Evolutionary conservation across 306 rosid genomes (phyloP).

Genomic region (Mimosa bimucronata): DNA sequence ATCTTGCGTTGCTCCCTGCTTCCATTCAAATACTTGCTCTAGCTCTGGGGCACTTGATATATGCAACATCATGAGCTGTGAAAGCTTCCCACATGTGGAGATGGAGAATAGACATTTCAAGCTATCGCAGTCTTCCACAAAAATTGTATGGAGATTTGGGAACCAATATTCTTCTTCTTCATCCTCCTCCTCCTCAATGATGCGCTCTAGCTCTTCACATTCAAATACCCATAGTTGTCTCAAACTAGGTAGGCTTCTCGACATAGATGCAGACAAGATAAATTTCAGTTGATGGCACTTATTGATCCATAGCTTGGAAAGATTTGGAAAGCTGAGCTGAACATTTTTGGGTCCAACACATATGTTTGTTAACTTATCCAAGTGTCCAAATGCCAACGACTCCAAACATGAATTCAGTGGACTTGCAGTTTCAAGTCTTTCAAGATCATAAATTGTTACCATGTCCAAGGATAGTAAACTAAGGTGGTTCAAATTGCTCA

Average conservation of each 20-base stretch:
- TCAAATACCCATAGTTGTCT: background rate
- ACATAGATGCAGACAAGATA: slow-evolving; percentile 1
- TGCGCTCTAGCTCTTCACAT: slow-evolving; percentile 1
- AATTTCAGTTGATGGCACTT: background rate
- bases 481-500: background rate
- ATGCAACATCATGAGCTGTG: background rate
- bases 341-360: slow-evolving; percentile 24
- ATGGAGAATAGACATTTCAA: slow-evolving; percentile 3
- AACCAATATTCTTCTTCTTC: background rate
- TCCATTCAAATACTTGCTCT: background rate
- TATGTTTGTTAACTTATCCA: slow-evolving; percentile 18
- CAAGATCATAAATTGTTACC: slow-evolving; percentile 17
- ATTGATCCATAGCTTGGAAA: background rate
- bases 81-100: background rate
- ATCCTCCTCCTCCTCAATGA: slow-evolving; percentile 12
- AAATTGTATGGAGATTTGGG: background rate
- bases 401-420: background rate
- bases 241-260: slow-evolving; percentile 10
- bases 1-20: too few relatives aligned
- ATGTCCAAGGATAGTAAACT: background rate
- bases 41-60: background rate
- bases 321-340: slow-evolving; percentile 27
- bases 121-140: background rate
- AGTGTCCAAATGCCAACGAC: background rate
- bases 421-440: background rate